Base-by-base conservation (phyloP, 163 green algal species). In the Volvox carteri region DNA sequence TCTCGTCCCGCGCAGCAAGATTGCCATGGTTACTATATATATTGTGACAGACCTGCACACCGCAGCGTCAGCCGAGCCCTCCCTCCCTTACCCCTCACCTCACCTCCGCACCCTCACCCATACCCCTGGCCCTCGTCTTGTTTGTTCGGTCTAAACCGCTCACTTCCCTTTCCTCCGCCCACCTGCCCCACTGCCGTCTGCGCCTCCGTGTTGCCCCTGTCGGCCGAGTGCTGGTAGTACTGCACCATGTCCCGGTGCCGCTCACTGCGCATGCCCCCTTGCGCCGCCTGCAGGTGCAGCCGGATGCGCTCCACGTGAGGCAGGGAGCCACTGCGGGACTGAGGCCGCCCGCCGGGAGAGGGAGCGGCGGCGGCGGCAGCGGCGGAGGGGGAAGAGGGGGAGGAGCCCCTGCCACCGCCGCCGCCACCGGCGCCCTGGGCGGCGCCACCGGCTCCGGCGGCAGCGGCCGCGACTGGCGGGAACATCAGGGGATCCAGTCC, bases 211-310 rank as follows among this genome's bases (percentile, higher is more conserved):
- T 98, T 97, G 56, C 97, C 97, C 88, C 97, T 92, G 90, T 99
- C 97, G 2, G 97, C 97, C 86, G 93, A 96, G 95, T 98, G 97
- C 93, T 98, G 95, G 90, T 98, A 99, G 92, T 96, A 98, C 92
- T 99, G 96, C 91, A 99, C 90, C 80, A 98, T 86, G 89, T 99
- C 95, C 56, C 94, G 90, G 75, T 97, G 90, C 42, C 90, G 80
- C 60, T 91, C 92, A 62, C 83, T 76, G 19, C 87, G 92, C 30
- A 90, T 44, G n/a, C 75, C 74, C 33, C 39, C 50, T 52, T 74
- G 79, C 33, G 81, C 80, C 35, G 65, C n/a, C 72, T 95, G 89
- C 58, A 90, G 72, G 85, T 92, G 91, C 68, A 96, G 92, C 48
- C 92, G 86, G 33, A 96, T 90, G 75, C 93, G 88, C 84, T 96